Conservation (phyloP, 164 flowering plant genomes). For the Liriodendron chinense region DNA sequence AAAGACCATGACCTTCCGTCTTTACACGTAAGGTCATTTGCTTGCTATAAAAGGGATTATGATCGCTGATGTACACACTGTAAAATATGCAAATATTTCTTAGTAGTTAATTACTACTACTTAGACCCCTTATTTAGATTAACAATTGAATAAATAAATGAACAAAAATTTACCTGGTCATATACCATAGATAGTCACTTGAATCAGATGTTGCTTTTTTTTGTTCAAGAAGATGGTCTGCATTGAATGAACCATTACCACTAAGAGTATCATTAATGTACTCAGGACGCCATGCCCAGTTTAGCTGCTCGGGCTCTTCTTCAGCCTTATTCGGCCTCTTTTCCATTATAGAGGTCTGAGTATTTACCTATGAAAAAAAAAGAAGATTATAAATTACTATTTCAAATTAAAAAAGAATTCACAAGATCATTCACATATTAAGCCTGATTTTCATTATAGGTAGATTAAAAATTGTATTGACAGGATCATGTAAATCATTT, state of each 20-base stretch:
- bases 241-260: slow-evolving; percentile 33
- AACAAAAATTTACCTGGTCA: slow-evolving; percentile 41
- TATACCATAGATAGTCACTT: slow-evolving; percentile 81
- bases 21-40: slow-evolving; percentile 44
- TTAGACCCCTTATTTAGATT: no score
- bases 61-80: slow-evolving; percentile 27
- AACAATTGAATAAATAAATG: no score
- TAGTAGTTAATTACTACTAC: no score
- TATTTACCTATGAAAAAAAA: slow-evolving; percentile 11
- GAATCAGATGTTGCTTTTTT: slow-evolving; percentile 36
- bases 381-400: not conserved
- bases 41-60: slow-evolving; percentile 29
- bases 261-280: slow-evolving; percentile 5
- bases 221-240: slow-evolving; percentile 49
- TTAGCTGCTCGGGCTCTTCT: slow-evolving; percentile 3
- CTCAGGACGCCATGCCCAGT: slow-evolving; percentile 40
- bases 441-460: slow-evolving; percentile 22
- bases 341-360: slow-evolving; percentile 48
- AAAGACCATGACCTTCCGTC: slow-evolving; percentile 54
- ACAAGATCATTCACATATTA: slow-evolving; percentile 48
- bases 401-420: no score
- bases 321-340: slow-evolving; percentile 35
- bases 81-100: no score
- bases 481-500: slow-evolving; percentile 13
- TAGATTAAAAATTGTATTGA: not conserved